Evolutionary conservation across 345 rosid genomes (phyloP).

Genomic region (Euclidium syriacum): DNA sequence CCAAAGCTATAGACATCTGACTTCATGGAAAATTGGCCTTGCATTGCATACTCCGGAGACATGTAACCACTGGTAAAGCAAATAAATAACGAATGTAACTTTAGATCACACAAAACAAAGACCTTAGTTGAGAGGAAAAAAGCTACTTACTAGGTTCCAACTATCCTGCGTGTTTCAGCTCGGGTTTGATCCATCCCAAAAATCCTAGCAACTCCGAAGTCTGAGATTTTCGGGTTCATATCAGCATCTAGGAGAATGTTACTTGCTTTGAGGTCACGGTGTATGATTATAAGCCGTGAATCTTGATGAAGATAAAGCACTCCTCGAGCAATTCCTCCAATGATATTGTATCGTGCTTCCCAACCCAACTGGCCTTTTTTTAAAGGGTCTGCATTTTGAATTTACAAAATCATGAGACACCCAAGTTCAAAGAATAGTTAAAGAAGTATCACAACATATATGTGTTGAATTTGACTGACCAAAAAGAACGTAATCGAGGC

Average conservation of each 20-base stretch:
- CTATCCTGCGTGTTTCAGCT: neutral
- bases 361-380: neutral
- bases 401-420: too few species aligned
- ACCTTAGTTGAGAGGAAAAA: too few species aligned
- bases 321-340: conserved; percentile 10
- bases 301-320: conserved; percentile 19
- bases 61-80: conserved; percentile 28
- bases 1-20: conserved; percentile 28
- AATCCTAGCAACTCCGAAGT: conserved; percentile 11
- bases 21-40: conserved; percentile 17
- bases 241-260: conserved; percentile 9
- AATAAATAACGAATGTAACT: neutral
- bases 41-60: conserved; percentile 18
- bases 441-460: too few species aligned
- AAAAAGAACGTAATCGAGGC: conserved; percentile 20
- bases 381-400: neutral
- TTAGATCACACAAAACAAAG: neutral
- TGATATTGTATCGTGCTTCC: neutral
- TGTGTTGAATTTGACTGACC: too few species aligned
- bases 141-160: neutral
- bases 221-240: conserved; percentile 11
- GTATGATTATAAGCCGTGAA: conserved; percentile 16
- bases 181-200: neutral
- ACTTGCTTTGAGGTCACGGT: conserved; percentile 15
- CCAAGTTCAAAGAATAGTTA: too few species aligned